Evolutionary conservation across 768 basidiomycete genomes (phyloP).

Genomic region (Lepiota brunneoincarnata): DNA sequence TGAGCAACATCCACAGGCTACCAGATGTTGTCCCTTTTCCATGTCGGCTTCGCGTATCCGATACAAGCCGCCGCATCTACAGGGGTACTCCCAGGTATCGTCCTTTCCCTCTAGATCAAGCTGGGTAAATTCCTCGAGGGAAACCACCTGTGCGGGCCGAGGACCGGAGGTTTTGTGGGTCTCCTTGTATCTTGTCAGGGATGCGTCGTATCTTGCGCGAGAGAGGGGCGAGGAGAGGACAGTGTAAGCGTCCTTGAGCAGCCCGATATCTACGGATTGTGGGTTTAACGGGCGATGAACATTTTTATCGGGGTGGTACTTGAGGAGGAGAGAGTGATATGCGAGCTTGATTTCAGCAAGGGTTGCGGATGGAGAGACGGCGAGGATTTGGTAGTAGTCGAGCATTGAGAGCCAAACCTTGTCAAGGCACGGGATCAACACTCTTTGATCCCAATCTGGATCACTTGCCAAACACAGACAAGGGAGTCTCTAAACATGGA

Average conservation of each 20-base stretch:
- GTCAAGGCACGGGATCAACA: background rate
- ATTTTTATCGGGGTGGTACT: conserved; percentile 54
- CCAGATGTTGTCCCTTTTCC: conserved; percentile 69
- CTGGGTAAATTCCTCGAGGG: conserved; percentile 63
- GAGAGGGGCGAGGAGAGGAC: conserved; percentile 51
- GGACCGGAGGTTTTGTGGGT: conserved; percentile 29
- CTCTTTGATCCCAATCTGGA: conserved; percentile 8
- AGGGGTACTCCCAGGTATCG: conserved; percentile 52
- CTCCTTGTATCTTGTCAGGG: conserved; percentile 15
- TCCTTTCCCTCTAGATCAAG: conserved; percentile 22
- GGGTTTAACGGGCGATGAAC: background rate
- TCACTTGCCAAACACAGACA: conserved; percentile 14
- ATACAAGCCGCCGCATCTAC: conserved; percentile 75
- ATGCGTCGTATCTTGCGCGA: conserved; percentile 51
- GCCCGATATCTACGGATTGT: conserved; percentile 43
- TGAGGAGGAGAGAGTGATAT: conserved; percentile 66
- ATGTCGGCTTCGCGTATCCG: conserved; percentile 53
- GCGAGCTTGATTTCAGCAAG: conserved; percentile 58
- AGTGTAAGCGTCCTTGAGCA: conserved; percentile 66
- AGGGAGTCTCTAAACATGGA: conserved; percentile 13
- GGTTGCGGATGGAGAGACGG: conserved; percentile 47
- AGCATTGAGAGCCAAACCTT: conserved; percentile 11
- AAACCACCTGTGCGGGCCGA: conserved; percentile 75
- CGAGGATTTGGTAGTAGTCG: conserved; percentile 64
- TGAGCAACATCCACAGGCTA: conserved; percentile 74